phyloP scores from a whole-genome alignment of 768 basidiomycete species.

The Mycena filopes region DNA sequence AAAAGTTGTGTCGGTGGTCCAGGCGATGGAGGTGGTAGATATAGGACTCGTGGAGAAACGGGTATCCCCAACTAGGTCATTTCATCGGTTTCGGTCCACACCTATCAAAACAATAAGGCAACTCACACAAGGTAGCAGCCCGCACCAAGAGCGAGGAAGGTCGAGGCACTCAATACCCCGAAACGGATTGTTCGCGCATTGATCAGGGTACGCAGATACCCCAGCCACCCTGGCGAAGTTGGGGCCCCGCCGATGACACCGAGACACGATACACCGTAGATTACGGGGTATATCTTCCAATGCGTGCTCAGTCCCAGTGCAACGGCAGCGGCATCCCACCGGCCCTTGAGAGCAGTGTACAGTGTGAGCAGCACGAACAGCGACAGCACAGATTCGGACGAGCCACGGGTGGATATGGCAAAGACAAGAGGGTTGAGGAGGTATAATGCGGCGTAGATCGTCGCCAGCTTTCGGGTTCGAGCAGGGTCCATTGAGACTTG shows the following conservation, averaged over 20 bases:
- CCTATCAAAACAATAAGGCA: slow-evolving; percentile 26
- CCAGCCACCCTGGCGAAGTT: slow-evolving; percentile 34
- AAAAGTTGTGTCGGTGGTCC: slow-evolving; percentile 98
- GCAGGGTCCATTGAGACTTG: slow-evolving; percentile 22
- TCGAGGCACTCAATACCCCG: slow-evolving; percentile 70
- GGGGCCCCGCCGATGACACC: slow-evolving; percentile 54
- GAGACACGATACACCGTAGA: slow-evolving; percentile 87
- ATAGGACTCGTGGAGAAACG: slow-evolving; percentile 92
- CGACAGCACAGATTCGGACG: slow-evolving; percentile 90
- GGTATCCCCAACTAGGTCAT: slow-evolving; percentile 85
- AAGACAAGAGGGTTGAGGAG: slow-evolving; percentile 95
- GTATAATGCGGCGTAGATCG: slow-evolving; percentile 74
- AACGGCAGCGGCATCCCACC: slow-evolving; percentile 75
- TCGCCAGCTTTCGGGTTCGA: slow-evolving; percentile 48
- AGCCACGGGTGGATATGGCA: slow-evolving; percentile 96
- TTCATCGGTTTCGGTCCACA: neutral
- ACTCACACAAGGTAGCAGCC: slow-evolving; percentile 83
- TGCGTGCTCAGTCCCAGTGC: slow-evolving; percentile 87
- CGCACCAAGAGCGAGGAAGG: slow-evolving; percentile 70
- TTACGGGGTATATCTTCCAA: slow-evolving; percentile 97
- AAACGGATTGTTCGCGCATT: slow-evolving; percentile 72
- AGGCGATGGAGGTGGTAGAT: slow-evolving; percentile 91
- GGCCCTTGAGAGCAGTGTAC: slow-evolving; percentile 63
- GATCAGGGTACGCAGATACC: slow-evolving; percentile 53
- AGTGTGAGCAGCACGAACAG: slow-evolving; percentile 81